Conservation (phyloP, 2,329 filamentous ascomycete genomes). For the Fonsecaea erecta region DNA sequence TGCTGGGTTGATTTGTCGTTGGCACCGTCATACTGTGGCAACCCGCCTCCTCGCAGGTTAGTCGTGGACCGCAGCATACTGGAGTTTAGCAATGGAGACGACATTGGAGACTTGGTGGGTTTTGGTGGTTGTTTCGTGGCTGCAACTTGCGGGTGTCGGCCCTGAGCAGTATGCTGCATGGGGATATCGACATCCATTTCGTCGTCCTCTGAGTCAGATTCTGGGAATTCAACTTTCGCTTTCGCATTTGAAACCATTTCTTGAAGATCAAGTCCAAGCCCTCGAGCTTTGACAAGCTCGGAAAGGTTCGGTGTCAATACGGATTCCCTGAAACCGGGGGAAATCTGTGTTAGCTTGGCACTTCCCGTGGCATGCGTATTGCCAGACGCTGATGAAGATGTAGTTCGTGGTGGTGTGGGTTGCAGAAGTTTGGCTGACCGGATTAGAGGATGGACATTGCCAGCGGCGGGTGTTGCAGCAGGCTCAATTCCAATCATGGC, state of each 20-base stretch:
- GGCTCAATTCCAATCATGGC: slow-evolving; percentile 50
- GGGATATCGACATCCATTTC: slow-evolving; percentile 41
- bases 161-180: slow-evolving; percentile 26
- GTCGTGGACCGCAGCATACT: slow-evolving; percentile 22
- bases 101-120: slow-evolving; percentile 59
- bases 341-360: slow-evolving; percentile 19
- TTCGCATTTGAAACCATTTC: slow-evolving; percentile 63
- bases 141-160: slow-evolving; percentile 36
- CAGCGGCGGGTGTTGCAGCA: slow-evolving; percentile 41
- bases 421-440: slow-evolving; percentile 58
- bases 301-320: slow-evolving; percentile 69
- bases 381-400: neutral
- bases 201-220: slow-evolving; percentile 47
- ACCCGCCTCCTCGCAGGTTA: slow-evolving; percentile 9
- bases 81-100: slow-evolving; percentile 51
- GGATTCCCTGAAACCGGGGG: slow-evolving; percentile 33
- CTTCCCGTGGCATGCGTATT: neutral
- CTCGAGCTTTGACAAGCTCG: slow-evolving; percentile 64
- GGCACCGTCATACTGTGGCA: slow-evolving; percentile 18
- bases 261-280: slow-evolving; percentile 64
- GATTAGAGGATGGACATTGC: slow-evolving; percentile 67
- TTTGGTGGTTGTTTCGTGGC: slow-evolving; percentile 59
- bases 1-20: slow-evolving; percentile 17
- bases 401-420: slow-evolving; percentile 32
- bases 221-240: slow-evolving; percentile 46